Conservation (phyloP, 495 filamentous ascomycete species). For the Aspergillus sparsus region DNA sequence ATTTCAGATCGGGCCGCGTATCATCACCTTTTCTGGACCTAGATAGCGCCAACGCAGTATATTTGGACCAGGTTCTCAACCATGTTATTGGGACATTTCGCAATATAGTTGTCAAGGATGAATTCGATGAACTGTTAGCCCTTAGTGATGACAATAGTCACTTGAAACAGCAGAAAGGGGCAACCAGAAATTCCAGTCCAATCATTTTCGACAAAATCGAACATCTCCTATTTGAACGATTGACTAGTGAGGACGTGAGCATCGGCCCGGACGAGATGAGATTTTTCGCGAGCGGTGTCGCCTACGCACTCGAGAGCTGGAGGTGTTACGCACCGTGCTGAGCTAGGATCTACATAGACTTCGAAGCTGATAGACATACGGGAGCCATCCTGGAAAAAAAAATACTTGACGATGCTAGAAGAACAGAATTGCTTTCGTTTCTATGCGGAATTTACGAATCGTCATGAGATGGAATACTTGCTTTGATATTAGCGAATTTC, state of each 20-base stretch:
- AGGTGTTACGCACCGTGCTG: conserved; percentile 15
- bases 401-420: neutral
- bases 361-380: neutral
- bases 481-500: conserved; percentile 4
- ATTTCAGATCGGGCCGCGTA: conserved; percentile 37
- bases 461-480: conserved; percentile 6
- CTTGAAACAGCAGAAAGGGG: conserved; percentile 16
- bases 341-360: neutral
- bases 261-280: conserved; percentile 44
- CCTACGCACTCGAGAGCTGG: conserved; percentile 40
- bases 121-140: conserved; percentile 38
- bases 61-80: conserved; percentile 39
- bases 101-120: conserved; percentile 41
- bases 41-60: conserved; percentile 36
- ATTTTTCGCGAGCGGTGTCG: conserved; percentile 47
- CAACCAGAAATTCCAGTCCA: conserved; percentile 11
- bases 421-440: neutral
- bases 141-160: conserved; percentile 30
- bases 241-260: conserved; percentile 35
- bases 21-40: conserved; percentile 40
- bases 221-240: conserved; percentile 36
- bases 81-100: conserved; percentile 49
- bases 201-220: conserved; percentile 40
- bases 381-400: neutral
- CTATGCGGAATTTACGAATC: conserved; percentile 10